Conservation (phyloP, 192 early-diverging fungal genomes). For the Obelidium mucronatum region DNA sequence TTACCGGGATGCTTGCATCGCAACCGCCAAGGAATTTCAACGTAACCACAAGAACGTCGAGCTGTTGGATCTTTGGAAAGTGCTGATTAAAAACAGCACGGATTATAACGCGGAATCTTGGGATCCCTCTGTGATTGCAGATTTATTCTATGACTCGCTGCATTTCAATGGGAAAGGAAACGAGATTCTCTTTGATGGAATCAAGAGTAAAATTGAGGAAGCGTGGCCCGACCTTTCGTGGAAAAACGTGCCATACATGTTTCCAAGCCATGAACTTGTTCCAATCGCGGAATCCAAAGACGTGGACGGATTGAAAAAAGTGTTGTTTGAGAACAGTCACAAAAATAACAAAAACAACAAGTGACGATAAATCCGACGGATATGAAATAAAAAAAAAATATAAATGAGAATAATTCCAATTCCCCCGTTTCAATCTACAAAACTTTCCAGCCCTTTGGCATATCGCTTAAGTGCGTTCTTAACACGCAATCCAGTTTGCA, state of each 20-base stretch:
- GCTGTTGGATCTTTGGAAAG: conserved; percentile 35
- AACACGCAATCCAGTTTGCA: conserved; percentile 18
- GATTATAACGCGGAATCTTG: conserved; percentile 19
- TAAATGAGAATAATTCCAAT: too few relatives aligned
- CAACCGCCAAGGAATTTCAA: background rate
- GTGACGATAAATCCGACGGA: too few relatives aligned
- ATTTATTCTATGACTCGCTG: background rate
- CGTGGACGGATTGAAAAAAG: background rate
- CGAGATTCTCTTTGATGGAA: background rate
- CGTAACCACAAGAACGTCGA: background rate
- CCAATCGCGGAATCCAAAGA: background rate
- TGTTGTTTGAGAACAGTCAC: too few relatives aligned
- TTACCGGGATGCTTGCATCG: conserved; percentile 41
- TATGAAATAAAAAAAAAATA: too few relatives aligned
- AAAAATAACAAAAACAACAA: too few relatives aligned
- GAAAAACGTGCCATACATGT: background rate
- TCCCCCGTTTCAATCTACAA: background rate
- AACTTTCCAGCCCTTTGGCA: background rate
- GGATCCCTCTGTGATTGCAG: background rate
- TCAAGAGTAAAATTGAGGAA: background rate
- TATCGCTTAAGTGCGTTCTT: conserved; percentile 12
- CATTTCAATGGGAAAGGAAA: background rate
- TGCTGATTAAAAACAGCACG: conserved; percentile 1
- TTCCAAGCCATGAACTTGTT: background rate
- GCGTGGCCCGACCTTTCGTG: background rate